Percentiles rank a stretch among this genome's conserved stretches.
phyloP scores from a whole-genome alignment of 1,284 basidiomycete species.

The Trametes pubescens region DNA sequence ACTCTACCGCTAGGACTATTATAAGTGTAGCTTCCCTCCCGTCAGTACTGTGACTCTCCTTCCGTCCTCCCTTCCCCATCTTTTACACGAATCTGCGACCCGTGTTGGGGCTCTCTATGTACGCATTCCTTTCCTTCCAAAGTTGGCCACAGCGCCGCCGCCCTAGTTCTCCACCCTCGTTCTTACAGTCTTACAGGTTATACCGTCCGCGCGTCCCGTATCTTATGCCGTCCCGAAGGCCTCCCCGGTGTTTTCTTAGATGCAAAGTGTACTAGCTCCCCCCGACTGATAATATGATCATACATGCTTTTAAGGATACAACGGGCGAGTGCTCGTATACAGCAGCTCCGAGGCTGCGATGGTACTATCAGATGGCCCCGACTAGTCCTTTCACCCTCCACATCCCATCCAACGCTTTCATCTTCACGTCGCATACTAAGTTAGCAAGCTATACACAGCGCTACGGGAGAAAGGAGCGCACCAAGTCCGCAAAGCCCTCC shows the following conservation, averaged over 20 bases:
- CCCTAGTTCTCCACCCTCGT: background rate
- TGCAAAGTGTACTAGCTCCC: constrained; percentile 23
- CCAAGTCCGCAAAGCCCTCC: constrained; percentile 44
- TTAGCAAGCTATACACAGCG: background rate
- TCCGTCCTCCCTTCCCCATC: background rate
- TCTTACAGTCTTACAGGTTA: background rate
- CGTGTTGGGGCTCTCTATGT: background rate
- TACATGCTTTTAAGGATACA: background rate
- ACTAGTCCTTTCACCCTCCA: constrained; percentile 33
- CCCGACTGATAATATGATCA: constrained; percentile 16
- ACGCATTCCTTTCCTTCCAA: background rate
- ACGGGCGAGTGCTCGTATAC: background rate
- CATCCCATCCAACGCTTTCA: constrained; percentile 30
- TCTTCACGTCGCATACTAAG: constrained; percentile 13
- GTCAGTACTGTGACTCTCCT: background rate
- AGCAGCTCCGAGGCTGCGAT: background rate
- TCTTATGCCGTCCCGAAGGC: constrained; percentile 11
- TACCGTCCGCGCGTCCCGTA: background rate
- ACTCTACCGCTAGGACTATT: background rate
- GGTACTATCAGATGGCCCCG: constrained; percentile 1
- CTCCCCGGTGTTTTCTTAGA: constrained; percentile 24
- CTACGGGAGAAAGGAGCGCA: constrained; percentile 18
- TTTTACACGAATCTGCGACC: background rate
- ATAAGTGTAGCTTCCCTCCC: background rate
- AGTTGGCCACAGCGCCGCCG: background rate